phyloP scores from a whole-genome alignment of 2,329 filamentous ascomycete species.

The Ilyonectria destructans region DNA sequence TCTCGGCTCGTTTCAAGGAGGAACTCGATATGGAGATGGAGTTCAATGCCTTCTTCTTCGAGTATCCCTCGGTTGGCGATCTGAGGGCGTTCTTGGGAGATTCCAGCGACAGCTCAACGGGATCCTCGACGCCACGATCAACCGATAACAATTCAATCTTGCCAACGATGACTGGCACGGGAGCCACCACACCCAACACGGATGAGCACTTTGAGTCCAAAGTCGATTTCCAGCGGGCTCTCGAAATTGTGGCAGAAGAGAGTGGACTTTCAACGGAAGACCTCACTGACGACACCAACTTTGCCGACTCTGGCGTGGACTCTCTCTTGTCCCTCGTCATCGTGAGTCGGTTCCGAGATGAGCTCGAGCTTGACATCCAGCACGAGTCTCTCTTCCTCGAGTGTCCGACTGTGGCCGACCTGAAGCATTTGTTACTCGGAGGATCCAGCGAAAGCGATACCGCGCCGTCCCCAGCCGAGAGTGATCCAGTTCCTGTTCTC shows the following conservation, averaged over 20 bases:
- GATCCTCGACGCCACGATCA: constrained; percentile 32
- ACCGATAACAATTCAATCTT: constrained; percentile 9
- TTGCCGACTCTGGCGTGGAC: constrained; percentile 73
- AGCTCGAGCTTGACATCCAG: constrained; percentile 70
- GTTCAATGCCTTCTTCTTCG: constrained; percentile 67
- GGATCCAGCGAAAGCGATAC: background rate
- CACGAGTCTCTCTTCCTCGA: constrained; percentile 68
- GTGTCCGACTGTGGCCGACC: constrained; percentile 67
- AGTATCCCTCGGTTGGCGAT: constrained; percentile 68
- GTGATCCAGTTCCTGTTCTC: background rate
- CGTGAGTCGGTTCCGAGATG: constrained; percentile 70
- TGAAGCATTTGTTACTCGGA: constrained; percentile 58
- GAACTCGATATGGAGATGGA: constrained; percentile 71
- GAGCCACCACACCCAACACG: constrained; percentile 13
- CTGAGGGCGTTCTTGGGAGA: constrained; percentile 60
- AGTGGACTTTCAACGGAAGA: constrained; percentile 70
- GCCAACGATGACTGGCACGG: background rate
- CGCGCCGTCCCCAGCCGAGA: background rate
- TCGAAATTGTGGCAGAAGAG: constrained; percentile 61
- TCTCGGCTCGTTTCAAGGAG: constrained; percentile 71
- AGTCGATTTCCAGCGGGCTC: constrained; percentile 36
- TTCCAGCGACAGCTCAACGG: constrained; percentile 27
- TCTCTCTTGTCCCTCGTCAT: constrained; percentile 75
- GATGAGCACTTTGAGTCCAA: constrained; percentile 28
- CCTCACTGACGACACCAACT: constrained; percentile 70